Evolutionary conservation across 23 red algal genomes (phyloP).

Genomic region (Gracilaria vermiculophylla): DNA sequence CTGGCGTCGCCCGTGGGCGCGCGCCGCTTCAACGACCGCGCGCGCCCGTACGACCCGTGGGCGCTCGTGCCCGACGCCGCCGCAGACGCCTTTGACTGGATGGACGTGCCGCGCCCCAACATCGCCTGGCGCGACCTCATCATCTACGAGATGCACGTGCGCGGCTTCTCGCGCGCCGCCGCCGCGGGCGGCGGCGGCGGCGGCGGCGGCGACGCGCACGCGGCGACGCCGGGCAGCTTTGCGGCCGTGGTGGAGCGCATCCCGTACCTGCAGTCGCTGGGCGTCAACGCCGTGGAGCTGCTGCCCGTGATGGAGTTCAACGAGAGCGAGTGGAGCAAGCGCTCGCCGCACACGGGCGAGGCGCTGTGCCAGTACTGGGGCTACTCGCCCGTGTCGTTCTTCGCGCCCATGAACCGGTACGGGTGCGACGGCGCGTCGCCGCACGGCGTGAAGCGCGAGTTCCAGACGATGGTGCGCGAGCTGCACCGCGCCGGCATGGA

Average conservation of each 20-base stretch:
- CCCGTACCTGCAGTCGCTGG: slow-evolving; percentile 87
- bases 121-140: slow-evolving; percentile 75
- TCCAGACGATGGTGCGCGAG: slow-evolving; percentile 95
- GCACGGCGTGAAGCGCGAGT: slow-evolving; percentile 59
- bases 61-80: slow-evolving; percentile 60
- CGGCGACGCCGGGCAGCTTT: slow-evolving; percentile 55
- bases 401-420: slow-evolving; percentile 92
- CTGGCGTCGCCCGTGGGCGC: slow-evolving; percentile 53
- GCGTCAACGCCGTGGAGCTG: slow-evolving; percentile 94
- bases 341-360: slow-evolving; percentile 27
- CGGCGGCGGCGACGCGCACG: neutral
- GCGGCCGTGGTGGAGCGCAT: slow-evolving; percentile 85
- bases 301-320: slow-evolving; percentile 96
- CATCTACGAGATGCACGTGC: slow-evolving; percentile 97
- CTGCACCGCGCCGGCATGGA: slow-evolving; percentile 97
- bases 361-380: slow-evolving; percentile 94
- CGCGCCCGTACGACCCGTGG: slow-evolving; percentile 53
- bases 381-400: slow-evolving; percentile 89
- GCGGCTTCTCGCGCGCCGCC: slow-evolving; percentile 89
- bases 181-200: too few relatives aligned
- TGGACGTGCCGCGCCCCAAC: slow-evolving; percentile 66
- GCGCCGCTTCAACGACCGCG: slow-evolving; percentile 32
- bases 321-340: slow-evolving; percentile 90
- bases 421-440: slow-evolving; percentile 17
- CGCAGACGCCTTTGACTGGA: slow-evolving; percentile 80